Base-by-base conservation (phyloP, 306 rosid species). In the Lablab purpureus region DNA sequence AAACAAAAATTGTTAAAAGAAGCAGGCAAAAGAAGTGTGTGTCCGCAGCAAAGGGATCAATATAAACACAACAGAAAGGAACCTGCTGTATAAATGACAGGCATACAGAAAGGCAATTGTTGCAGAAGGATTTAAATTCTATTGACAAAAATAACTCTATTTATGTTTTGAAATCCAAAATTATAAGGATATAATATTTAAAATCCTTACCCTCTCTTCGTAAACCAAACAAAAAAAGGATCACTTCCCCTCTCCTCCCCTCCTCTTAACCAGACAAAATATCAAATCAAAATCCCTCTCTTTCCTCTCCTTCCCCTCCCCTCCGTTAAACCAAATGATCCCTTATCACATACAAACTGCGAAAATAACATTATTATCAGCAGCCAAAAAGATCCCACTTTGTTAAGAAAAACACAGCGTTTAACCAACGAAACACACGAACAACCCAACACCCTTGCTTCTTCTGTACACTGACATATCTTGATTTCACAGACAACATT, bases 11-110 rank as follows among this genome's bases (percentile, higher is more conserved):
- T 30, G 59, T 30, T 40, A 34, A 54, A 56, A 54, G 58, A 10
- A 19, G 28, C 12, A 43, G 49, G 67, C 60, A 55, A 6, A 81
- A 28, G 28, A 54, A 80, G 58, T 21, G 23, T 85, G 55, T 40
- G 43, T 4, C 74, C 75, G 23, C 74, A 30, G 25, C 47, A 52
- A 36, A 40, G 28, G 40, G 65, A 28, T 19, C 64, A 15, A 43
- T 49, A 68, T 19, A 63, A 12, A 49, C 13, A 77, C 21, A 65
- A 73, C 32, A 17, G 49, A 51, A 75, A 37, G 71, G 73, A 74
- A 9, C 50, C 80, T 8, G 47, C 73, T 47, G 72, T n/a, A 55
- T 0, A 19, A 40, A 79, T n/a, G 21, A 51, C 49, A 62, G 21
- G 17, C 59, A 56, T 46, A 37, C 64, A 46, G 47, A 27, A 22